Evolutionary conservation across 2,329 filamentous ascomycete genomes (phyloP), one percentile per base, ranked within the genome.

Genomic region (Sclerotinia borealis): DNA sequence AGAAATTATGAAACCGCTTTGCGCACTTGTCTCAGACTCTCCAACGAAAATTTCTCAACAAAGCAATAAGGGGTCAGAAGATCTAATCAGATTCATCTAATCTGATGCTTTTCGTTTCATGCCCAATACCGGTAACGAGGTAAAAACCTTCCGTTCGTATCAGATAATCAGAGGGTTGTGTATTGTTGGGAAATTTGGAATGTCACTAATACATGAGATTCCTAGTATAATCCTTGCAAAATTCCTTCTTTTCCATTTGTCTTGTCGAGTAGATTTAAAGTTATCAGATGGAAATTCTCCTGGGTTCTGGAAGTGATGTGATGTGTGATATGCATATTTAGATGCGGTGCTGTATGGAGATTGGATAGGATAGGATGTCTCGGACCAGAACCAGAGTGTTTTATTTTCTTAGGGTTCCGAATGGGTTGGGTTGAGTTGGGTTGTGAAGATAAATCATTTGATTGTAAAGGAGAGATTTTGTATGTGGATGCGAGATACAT

Each of bases 61-160:
- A 22, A 34, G 29, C n/a, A 5, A n/a, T 25, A 29, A n/a, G 19
- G 19, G 19, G 9, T 51, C 29, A 22, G 1, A 51, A 9, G 34
- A 52, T 52, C 49, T 52, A 52, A 52, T 52, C 49, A 22, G 49
- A 51, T 51, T 36, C 31, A 51, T 51, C 49, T 51, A 51, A 51
- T 51, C 49, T 25, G 49, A 52, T 51, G 6, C n/a, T n/a, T n/a
- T n/a, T n/a, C n/a, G n/a, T n/a, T n/a, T n/a, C n/a, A n/a, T n/a
- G n/a, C n/a, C n/a, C n/a, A n/a, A n/a, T n/a, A n/a, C n/a, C n/a
- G n/a, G n/a, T n/a, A n/a, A n/a, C n/a, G n/a, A n/a, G n/a, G n/a
- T n/a, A n/a, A n/a, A n/a, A n/a, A n/a, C n/a, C n/a, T n/a, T n/a
- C n/a, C n/a, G n/a, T n/a, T n/a, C n/a, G n/a, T n/a, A n/a, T n/a